Evolutionary conservation across 2,329 filamentous ascomycete genomes (phyloP).

Genomic region (Claviceps spartinae): DNA sequence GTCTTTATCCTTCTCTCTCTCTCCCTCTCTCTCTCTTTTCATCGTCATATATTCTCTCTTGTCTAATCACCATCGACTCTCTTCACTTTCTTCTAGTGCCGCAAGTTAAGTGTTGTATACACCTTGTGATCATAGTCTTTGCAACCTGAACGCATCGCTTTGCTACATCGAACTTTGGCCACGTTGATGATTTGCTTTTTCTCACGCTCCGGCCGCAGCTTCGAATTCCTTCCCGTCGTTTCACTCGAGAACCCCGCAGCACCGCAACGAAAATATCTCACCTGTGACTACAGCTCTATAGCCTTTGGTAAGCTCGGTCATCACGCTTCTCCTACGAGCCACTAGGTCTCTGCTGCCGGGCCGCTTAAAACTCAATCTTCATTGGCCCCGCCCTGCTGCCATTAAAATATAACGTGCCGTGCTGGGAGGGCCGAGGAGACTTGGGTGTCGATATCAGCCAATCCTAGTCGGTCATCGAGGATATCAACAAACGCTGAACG

Average conservation of each 20-base stretch:
- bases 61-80: background rate
- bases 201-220: background rate
- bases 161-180: background rate
- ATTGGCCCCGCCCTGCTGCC: background rate
- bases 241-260: background rate
- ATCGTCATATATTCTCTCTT: background rate
- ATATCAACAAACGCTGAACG: background rate
- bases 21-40: background rate
- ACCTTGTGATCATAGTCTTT: background rate
- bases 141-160: background rate
- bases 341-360: background rate
- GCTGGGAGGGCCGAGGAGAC: background rate
- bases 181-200: background rate
- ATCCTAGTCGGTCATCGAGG: background rate
- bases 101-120: background rate
- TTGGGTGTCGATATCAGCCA: background rate
- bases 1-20: background rate
- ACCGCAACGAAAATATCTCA: background rate
- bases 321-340: background rate
- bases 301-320: background rate
- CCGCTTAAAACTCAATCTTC: background rate
- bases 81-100: background rate
- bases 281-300: background rate
- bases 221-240: background rate
- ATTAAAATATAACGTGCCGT: background rate